phyloP scores from a whole-genome alignment of 1,284 basidiomycete genomes.

The Baeospora myosura region DNA sequence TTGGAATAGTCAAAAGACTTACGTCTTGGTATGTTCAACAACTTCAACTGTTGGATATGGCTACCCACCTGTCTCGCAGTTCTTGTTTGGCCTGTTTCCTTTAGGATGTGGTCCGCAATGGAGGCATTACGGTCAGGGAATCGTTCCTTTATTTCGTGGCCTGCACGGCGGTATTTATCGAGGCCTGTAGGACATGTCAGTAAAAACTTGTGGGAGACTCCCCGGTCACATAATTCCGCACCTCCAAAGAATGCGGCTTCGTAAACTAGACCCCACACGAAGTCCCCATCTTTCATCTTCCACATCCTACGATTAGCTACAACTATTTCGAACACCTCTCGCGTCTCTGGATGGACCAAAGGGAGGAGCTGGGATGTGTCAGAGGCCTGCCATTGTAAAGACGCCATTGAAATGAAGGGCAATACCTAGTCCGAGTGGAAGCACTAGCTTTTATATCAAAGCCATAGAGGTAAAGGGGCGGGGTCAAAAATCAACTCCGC shows the following conservation, averaged over 20 bases:
- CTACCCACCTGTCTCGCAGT: conserved; percentile 70
- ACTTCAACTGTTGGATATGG: conserved; percentile 63
- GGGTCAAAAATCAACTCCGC: no score
- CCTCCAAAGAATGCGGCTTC: conserved; percentile 71
- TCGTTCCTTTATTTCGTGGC: conserved; percentile 60
- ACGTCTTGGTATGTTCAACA: no score
- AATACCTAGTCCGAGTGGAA: no score
- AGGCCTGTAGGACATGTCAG: conserved; percentile 34
- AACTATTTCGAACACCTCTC: conserved; percentile 23
- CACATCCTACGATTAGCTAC: conserved; percentile 46
- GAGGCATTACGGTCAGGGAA: conserved; percentile 70
- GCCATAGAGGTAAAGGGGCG: no score
- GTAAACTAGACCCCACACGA: conserved; percentile 68
- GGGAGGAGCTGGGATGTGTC: no score
- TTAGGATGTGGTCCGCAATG: conserved; percentile 62
- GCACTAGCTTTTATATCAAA: no score
- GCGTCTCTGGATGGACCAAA: neutral
- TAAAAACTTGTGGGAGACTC: conserved; percentile 9
- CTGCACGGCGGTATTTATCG: conserved; percentile 60
- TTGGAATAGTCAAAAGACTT: no score
- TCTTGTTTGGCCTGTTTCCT: conserved; percentile 52
- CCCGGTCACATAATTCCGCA: no score
- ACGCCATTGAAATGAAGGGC: no score
- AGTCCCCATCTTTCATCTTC: conserved; percentile 47
- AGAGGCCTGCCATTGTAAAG: no score